Base-by-base conservation (phyloP, 2,329 filamentous ascomycete species). In the Leptographium radiaticola region DNA sequence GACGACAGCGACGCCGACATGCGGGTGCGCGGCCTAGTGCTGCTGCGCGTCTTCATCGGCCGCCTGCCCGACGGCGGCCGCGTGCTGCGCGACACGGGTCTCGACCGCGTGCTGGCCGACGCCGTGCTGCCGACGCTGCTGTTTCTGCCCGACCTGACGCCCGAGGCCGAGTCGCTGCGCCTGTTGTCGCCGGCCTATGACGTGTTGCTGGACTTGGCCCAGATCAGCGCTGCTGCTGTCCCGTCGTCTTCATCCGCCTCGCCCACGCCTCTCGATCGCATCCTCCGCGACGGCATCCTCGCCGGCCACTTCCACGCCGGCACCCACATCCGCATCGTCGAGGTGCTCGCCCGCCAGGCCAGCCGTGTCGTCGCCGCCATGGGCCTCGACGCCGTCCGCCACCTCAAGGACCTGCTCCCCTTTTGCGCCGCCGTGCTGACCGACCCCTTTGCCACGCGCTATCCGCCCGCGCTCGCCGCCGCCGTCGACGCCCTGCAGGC, bases 91-190 rank as follows among this genome's bases (percentile, higher is more conserved):
- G 36, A 42, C 6, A 86, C 81, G 0, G 86, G 86, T 1, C 77
- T 91, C 9, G 77, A 75, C 25, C 69, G 75, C 15, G 76, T 91
- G 31, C 84, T 91, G 57, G 77, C 84, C 61, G 78, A 88, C 20
- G 78, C 83, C 4, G 68, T 88, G 2, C 76, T 83, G 59, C 86
- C 88, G 0, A 81, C 83, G 39, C 75, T 95, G n/a, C 75, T 84
- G 9, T 87, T 82, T 61, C 74, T 95, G 7, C 90, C 91, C 0
- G 80, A 76, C 13, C 71, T 95, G 44, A 95, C 88, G 0, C 81
- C 86, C 0, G 84, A 87, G 62, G 64, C 74, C 0, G 86, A 93
- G 54, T 86, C 86, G 5, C 63, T 86, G 2, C 62, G 64, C 1
- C 69, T 96, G 4, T 75, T 95, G 1, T 63, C 66, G 7, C 72